Evolutionary conservation across 257 asterid species (phyloP), one percentile per base, ranked within the genome.

Genomic region (Prunella vulgaris): DNA sequence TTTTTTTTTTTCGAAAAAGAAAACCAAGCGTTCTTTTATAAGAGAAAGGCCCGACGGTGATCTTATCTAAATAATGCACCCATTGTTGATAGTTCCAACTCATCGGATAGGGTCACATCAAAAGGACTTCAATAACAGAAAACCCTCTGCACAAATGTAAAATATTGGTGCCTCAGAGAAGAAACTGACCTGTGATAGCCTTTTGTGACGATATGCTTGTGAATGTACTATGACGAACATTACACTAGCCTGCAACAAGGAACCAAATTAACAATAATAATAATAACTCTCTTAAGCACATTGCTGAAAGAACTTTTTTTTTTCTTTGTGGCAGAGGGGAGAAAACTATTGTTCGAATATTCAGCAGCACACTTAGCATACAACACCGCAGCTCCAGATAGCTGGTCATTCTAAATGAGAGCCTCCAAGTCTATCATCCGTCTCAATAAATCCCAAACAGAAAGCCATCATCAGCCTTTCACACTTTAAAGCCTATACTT

Each of bases 301-400:
- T 22, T 58, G 66, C 71, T 65, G 48, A 49, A 66, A 9, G 58
- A 74, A 37, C 65, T 66, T 15, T 76, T 70, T 59, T 52, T 66
- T 46, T 48, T 35, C 22, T 13, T 22, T 32, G 1, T 12, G 60
- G n/a, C n/a, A n/a, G n/a, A n/a, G 44, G 44, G 14, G 71, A 76
- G 37, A 71, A 60, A 60, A 74, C 74, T 58, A 48, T 56, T 25
- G 74, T 75, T 69, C 78, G 54, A 63, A 62, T 71, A 60, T 64
- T 58, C 76, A 75, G 70, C 38, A 67, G 20, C 66, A 52, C 22
- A 35, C 37, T 64, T 77, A 58, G 58, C 84, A 71, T 82, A 88
- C 93, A 84, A 76, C 86, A 88, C 64, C 32, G 33, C 32, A 71
- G 70, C 68, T 73, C 86, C 81, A 76, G 74, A 74, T 7, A 71